These are phyloP conservation scores for Geotrichum candidum DNA, from an alignment of 1,139 yeast species.

Conservation along the genomic window DNA sequence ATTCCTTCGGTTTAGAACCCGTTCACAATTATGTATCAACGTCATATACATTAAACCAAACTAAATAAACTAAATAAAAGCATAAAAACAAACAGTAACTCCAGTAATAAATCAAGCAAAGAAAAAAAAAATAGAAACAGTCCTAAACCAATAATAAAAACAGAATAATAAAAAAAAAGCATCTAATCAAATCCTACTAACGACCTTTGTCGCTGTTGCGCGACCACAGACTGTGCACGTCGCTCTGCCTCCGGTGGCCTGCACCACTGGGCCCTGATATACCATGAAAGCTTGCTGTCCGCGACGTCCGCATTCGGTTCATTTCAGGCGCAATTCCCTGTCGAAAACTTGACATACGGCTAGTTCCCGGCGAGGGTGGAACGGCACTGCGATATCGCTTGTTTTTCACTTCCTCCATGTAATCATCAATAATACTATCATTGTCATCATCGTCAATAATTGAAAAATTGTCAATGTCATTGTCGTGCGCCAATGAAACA, in stretches of 20 bases:
- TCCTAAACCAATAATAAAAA: neutral
- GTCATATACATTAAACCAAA: neutral
- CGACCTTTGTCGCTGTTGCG: constrained; percentile 4
- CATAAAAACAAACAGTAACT: neutral
- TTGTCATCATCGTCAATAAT: constrained; percentile 26
- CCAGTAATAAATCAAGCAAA: neutral
- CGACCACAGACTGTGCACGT: constrained; percentile 1
- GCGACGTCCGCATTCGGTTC: constrained; percentile 19
- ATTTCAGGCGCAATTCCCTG: constrained; percentile 32
- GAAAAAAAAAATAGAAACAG: neutral
- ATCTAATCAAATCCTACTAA: neutral
- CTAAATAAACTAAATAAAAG: neutral
- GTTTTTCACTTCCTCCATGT: constrained; percentile 20
- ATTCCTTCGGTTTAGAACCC: neutral
- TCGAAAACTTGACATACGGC: constrained; percentile 25
- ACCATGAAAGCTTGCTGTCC: neutral
- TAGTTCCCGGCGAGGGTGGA: constrained; percentile 17
- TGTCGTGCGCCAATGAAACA: constrained; percentile 15
- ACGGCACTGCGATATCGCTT: neutral
- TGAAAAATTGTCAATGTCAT: neutral
- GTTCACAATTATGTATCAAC: neutral
- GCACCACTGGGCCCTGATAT: neutral
- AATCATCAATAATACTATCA: constrained; percentile 19
- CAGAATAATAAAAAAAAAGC: neutral
- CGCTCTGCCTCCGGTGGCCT: neutral